Evolutionary conservation across 495 filamentous ascomycete genomes (phyloP).

Genomic region (Lepidopterella palustris): DNA sequence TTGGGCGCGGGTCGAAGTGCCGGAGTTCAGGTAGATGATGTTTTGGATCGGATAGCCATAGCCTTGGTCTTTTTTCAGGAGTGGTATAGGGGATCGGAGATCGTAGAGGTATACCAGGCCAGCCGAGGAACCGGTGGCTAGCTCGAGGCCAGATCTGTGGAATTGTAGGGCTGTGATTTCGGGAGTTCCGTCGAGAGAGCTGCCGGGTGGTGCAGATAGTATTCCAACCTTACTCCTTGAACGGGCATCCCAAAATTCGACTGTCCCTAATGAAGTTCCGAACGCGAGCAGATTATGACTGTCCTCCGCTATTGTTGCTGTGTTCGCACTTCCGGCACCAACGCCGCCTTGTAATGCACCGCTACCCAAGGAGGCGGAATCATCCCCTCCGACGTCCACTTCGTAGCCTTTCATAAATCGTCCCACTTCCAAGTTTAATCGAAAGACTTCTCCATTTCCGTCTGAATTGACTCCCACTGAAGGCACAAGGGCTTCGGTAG

Average conservation of each 20-base stretch:
- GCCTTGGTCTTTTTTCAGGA: constrained; percentile 89
- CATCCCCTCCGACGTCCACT: constrained; percentile 80
- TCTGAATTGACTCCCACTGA: constrained; percentile 80
- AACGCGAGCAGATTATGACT: constrained; percentile 91
- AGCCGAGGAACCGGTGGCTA: constrained; percentile 81
- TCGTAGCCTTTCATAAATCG: constrained; percentile 79
- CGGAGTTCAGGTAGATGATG: constrained; percentile 74
- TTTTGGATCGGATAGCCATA: constrained; percentile 92
- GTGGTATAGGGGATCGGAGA: constrained; percentile 75
- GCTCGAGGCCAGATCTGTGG: constrained; percentile 71
- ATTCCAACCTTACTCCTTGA: constrained; percentile 74
- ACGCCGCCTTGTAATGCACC: constrained; percentile 78
- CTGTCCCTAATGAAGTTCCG: constrained; percentile 89
- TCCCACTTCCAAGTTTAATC: constrained; percentile 83
- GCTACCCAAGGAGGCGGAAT: constrained; percentile 54
- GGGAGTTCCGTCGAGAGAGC: constrained; percentile 46
- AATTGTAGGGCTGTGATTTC: constrained; percentile 87
- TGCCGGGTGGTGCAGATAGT: constrained; percentile 43
- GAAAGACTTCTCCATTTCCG: constrained; percentile 83
- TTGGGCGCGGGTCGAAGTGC: constrained; percentile 53
- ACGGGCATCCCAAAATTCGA: constrained; percentile 92
- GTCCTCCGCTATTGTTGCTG: constrained; percentile 78
- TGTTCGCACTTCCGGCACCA: constrained; percentile 76
- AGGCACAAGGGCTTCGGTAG: constrained; percentile 79
- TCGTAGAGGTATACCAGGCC: constrained; percentile 93